phyloP scores from a whole-genome alignment of 345 rosid genomes.

The Geranium brycei region DNA sequence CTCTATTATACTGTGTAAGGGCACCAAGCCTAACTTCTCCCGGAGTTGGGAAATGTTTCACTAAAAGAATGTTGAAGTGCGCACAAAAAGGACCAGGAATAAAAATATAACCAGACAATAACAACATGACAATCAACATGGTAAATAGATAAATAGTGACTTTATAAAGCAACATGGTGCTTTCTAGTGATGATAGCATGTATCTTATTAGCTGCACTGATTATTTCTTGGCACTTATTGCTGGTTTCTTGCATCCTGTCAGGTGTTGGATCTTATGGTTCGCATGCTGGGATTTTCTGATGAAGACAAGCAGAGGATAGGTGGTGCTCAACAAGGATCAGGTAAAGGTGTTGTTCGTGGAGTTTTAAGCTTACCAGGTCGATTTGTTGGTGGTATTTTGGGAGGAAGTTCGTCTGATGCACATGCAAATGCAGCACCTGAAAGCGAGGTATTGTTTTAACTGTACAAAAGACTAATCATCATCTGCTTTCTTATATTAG shows the following conservation, averaged over 20 bases:
- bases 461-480: too few relatives aligned
- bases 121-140: background rate
- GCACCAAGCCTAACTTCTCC: background rate
- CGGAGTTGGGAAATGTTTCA: background rate
- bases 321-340: conserved; percentile 64
- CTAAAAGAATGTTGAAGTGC: background rate
- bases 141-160: too few relatives aligned
- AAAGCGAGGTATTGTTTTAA: conserved; percentile 48
- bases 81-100: background rate
- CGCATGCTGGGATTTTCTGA: conserved; percentile 93
- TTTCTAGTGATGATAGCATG: background rate
- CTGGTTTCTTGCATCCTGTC: background rate
- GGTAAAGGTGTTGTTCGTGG: conserved; percentile 92
- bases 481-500: too few relatives aligned
- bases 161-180: background rate
- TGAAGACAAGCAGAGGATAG: conserved; percentile 90
- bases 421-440: conserved; percentile 42
- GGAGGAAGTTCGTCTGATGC: conserved; percentile 53
- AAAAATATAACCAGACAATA: background rate
- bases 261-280: conserved; percentile 96
- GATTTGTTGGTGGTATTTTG: conserved; percentile 85
- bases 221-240: background rate
- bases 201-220: too few relatives aligned
- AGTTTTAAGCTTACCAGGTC: conserved; percentile 88
- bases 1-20: background rate